These are phyloP conservation scores for Salicornia ramosissima DNA, from an alignment of 148 eudicot genomes.

Conservation along the genomic window DNA sequence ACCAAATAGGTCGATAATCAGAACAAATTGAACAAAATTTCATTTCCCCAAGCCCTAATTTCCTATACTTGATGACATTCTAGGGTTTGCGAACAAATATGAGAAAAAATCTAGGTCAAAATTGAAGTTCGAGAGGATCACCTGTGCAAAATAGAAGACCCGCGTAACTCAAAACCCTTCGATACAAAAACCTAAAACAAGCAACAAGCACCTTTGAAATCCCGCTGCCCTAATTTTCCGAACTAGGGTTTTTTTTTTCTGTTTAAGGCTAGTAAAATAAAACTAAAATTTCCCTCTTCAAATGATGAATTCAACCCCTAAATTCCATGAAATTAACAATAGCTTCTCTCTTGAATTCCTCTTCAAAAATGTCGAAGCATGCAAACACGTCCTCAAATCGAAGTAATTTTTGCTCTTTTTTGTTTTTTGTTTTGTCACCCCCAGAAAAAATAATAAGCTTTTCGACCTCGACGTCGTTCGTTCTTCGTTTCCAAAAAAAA, in stretches of 20 bases:
- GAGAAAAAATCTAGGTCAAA: slow-evolving; percentile 26
- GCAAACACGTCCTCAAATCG: slow-evolving; percentile 27
- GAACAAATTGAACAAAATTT: slow-evolving; percentile 10
- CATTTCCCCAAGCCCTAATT: slow-evolving; percentile 21
- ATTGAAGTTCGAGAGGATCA: slow-evolving; percentile 30
- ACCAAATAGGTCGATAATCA: slow-evolving; percentile 6
- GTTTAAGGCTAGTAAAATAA: slow-evolving; percentile 26
- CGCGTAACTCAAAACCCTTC: slow-evolving; percentile 14
- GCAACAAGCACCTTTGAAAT: slow-evolving; percentile 3
- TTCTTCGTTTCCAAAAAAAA: slow-evolving; percentile 21
- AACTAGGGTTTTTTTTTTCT: slow-evolving; percentile 32
- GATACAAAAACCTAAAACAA: background rate
- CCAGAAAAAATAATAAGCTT: background rate
- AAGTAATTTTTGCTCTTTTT: slow-evolving; percentile 19
- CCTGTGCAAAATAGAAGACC: slow-evolving; percentile 21
- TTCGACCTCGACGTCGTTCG: slow-evolving; percentile 24
- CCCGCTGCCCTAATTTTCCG: slow-evolving; percentile 21
- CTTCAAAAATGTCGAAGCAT: slow-evolving; percentile 24
- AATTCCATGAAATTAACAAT: slow-evolving; percentile 7
- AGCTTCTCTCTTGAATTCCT: slow-evolving; percentile 9
- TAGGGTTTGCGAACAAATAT: slow-evolving; percentile 28
- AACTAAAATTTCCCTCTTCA: slow-evolving; percentile 6
- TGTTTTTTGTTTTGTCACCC: slow-evolving; percentile 13
- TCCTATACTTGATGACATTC: slow-evolving; percentile 17
- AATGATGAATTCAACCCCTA: slow-evolving; percentile 9